A percentile compares a stretch with the other conserved stretches of the same genome.
Evolutionary conservation across 192 early-diverging fungal species (phyloP).

Genomic region (Backusella australiensis): DNA sequence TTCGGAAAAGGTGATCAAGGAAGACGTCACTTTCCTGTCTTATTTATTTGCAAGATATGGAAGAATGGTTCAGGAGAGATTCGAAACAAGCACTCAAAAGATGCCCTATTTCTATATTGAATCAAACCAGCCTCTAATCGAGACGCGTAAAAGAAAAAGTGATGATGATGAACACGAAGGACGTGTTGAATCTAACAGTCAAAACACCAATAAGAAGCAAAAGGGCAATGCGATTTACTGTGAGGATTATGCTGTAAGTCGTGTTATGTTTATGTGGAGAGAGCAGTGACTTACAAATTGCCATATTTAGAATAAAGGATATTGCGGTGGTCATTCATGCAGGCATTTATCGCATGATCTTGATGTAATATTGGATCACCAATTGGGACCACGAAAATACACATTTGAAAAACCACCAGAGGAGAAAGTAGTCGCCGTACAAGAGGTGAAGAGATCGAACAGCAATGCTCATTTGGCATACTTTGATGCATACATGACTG

Average conservation of each 20-base stretch:
- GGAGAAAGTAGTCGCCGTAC: conserved; percentile 6
- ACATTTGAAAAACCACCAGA: not conserved
- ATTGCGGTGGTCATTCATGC: conserved; percentile 63
- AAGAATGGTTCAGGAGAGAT: conserved; percentile 13
- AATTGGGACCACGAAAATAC: conserved; percentile 16
- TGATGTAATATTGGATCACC: conserved; percentile 79
- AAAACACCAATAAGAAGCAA: not conserved
- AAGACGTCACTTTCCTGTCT: conserved; percentile 65
- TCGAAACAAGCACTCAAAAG: not conserved
- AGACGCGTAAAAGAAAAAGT: not conserved
- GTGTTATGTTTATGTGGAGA: not conserved
- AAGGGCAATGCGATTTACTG: conserved; percentile 66
- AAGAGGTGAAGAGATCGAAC: conserved; percentile 38
- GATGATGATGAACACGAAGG: too few species aligned
- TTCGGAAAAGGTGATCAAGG: conserved; percentile 64
- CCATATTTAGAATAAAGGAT: conserved; percentile 65
- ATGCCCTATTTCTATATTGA: not conserved
- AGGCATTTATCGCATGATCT: conserved; percentile 85
- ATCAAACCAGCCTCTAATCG: not conserved
- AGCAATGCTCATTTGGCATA: conserved; percentile 71
- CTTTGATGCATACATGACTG: conserved; percentile 98
- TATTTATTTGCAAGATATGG: conserved; percentile 65
- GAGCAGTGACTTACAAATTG: not conserved
- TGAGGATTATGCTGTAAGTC: not conserved
- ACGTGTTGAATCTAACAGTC: not conserved